phyloP scores from a whole-genome alignment of 129 eudicot genomes.

The Glebionis coronaria region DNA sequence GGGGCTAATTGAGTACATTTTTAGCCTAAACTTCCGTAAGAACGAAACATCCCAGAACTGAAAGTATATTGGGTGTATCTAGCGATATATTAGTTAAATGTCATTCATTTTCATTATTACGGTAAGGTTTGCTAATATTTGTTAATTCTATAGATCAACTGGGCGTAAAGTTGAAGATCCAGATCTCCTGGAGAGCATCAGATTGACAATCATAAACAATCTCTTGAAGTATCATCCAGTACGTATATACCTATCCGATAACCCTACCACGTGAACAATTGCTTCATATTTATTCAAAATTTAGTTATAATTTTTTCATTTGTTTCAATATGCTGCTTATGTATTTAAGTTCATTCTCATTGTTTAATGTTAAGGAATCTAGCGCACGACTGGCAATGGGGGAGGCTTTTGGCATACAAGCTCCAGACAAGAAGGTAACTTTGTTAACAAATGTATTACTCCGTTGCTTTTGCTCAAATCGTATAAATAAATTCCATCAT shows the following conservation, averaged over 20 bases:
- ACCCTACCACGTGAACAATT: slow-evolving; percentile 1
- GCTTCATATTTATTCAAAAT: slow-evolving; percentile 7
- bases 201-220: slow-evolving; percentile 88
- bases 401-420: slow-evolving; percentile 89
- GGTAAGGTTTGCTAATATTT: slow-evolving; percentile 2
- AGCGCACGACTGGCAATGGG: slow-evolving; percentile 96
- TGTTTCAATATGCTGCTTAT: slow-evolving; percentile 11
- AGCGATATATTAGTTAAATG: neutral
- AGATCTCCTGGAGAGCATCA: slow-evolving; percentile 91
- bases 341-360: slow-evolving; percentile 8
- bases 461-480: too few species aligned
- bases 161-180: slow-evolving; percentile 99
- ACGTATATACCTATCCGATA: slow-evolving; percentile 33
- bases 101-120: slow-evolving; percentile 5
- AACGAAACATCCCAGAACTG: too few species aligned
- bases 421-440: slow-evolving; percentile 80
- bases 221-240: slow-evolving; percentile 97
- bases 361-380: slow-evolving; percentile 63
- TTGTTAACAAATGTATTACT: neutral
- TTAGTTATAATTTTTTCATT: slow-evolving; percentile 8
- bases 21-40: too few species aligned
- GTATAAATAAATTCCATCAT: too few species aligned
- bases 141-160: slow-evolving; percentile 42
- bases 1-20: too few species aligned
- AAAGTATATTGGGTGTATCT: too few species aligned